phyloP scores from a whole-genome alignment of 1,139 yeast genomes.

The Hemisphaericaspora xylofermentans region DNA sequence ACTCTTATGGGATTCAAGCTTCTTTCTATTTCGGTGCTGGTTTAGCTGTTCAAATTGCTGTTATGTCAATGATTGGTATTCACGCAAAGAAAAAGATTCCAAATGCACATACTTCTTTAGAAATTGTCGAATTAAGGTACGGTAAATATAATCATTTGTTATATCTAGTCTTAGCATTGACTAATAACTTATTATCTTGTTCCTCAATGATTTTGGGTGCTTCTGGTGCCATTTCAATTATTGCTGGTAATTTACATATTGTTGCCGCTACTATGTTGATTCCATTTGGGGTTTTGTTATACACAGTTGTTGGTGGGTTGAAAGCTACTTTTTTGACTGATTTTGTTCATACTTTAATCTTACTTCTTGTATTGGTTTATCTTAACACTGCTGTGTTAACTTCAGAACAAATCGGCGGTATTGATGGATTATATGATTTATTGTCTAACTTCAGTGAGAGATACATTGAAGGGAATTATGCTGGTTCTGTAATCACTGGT shows the following conservation, averaged over 20 bases:
- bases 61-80: constrained; percentile 29
- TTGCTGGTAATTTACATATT: constrained; percentile 33
- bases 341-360: constrained; percentile 34
- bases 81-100: constrained; percentile 33
- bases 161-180: constrained; percentile 31
- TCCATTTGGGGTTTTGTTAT: constrained; percentile 37
- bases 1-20: constrained; percentile 29
- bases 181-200: constrained; percentile 32
- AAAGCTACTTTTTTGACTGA: constrained; percentile 42
- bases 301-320: constrained; percentile 42
- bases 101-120: constrained; percentile 29
- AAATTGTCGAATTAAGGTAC: constrained; percentile 31
- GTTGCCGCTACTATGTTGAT: constrained; percentile 34
- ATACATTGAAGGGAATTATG: constrained; percentile 30
- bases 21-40: constrained; percentile 30
- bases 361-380: constrained; percentile 29
- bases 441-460: constrained; percentile 18
- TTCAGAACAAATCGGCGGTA: constrained; percentile 28
- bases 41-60: constrained; percentile 28
- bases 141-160: constrained; percentile 30
- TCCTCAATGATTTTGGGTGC: constrained; percentile 40
- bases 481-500: constrained; percentile 35
- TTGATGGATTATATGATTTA: constrained; percentile 27
- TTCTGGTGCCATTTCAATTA: constrained; percentile 33
- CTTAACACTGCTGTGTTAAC: constrained; percentile 27